Evolutionary conservation across 352 stramenopile species (phyloP), one percentile per base, ranked within the genome.

Genomic region (Globisporangium carolinianum): DNA sequence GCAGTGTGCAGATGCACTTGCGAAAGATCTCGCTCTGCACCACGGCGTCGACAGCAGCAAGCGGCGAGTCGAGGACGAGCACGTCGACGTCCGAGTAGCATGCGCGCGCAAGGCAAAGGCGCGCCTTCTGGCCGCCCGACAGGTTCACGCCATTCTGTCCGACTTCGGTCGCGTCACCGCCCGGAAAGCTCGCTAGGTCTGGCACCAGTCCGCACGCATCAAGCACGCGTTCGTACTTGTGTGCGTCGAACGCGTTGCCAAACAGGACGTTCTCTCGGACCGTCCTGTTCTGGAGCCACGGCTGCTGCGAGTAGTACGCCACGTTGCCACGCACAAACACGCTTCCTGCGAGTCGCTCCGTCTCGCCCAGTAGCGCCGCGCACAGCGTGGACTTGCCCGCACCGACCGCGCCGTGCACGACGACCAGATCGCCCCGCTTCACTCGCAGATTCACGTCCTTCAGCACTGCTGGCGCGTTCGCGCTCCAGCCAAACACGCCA

Each of bases 201-300:
- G 81, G 74, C 6, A 73, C 53, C 17, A 98, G 65, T 8, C 82
- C 84, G 62, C 91, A 98, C 5, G 79, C 78, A 49, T 83, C 62
- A 6, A 97, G 47, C n/a, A 91, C 78, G 9, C 57, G 61, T 8
- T 76, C 60, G 57, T 90, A 93, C 55, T 69, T 76, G 7, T 65
- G 65, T 32, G 57, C 55, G 41, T 90, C 67, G 35, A 71, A 89
- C 5, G 61, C 63, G 50, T 75, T 63, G 6, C 92, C 90, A 68
- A 98, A 98, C 4, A 98, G 69, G 58, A 99, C 97, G 72, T 99
- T 99, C 35, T 98, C 86, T 14, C 77, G 73, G 3, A 99, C 65
- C 1, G 86, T 96, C 55, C 86, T 88, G 76, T 98, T 98, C 64
- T 98, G 83, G 51, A 99, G 98, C 75, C 96, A 98, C n/a, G 92